Base-by-base conservation (phyloP, 2,329 filamentous ascomycete genomes). In the Sporothrix pallida region DNA sequence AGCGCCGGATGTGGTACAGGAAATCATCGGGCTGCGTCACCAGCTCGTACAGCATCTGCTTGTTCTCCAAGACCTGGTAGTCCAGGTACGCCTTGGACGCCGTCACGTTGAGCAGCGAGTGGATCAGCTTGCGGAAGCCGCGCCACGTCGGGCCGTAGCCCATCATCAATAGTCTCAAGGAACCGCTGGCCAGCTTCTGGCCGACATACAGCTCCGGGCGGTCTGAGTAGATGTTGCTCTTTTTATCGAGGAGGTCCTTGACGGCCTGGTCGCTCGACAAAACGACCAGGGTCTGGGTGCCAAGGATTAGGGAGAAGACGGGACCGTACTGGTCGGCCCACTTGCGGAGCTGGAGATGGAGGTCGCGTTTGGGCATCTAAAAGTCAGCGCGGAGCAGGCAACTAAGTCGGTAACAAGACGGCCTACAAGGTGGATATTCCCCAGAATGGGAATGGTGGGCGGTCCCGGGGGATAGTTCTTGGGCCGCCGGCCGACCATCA, bases 21-120 rank as follows among this genome's bases (percentile, higher is more conserved):
- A 72, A 72, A 4, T 67, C 20, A 9, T 70, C 58, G 26, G 73
- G 73, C 70, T 65, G 74, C 0, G 84, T 81, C 3, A 88, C 76
- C 20, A 89, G 78, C 7, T 85, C 84, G 62, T 74, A 81, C 23
- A 88, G 79, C 86, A 89, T 86, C 69, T 85, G 83, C 76, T 85
- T 87, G 78, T 85, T 87, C 77, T 89, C 87, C 2, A 89, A 81
- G 67, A 86, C 83, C 75, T 89, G 87, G 75, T 88, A 89, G 1
- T 85, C 83, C 2, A 88, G 82, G 73, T 90, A 90, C 9, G 80
- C 79, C 71, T 81, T 82, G 3, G 85, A 82, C 0, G 83, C 81
- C 0, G 80, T 83, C 70, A 85, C 78, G 75, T 87, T 86, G 42
- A 88, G 83, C 1, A 86, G 80, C 1, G 79, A 80, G 76, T 87